Evolutionary conservation across 441 rosid species (phyloP).

Genomic region (Metrosideros polymorpha): DNA sequence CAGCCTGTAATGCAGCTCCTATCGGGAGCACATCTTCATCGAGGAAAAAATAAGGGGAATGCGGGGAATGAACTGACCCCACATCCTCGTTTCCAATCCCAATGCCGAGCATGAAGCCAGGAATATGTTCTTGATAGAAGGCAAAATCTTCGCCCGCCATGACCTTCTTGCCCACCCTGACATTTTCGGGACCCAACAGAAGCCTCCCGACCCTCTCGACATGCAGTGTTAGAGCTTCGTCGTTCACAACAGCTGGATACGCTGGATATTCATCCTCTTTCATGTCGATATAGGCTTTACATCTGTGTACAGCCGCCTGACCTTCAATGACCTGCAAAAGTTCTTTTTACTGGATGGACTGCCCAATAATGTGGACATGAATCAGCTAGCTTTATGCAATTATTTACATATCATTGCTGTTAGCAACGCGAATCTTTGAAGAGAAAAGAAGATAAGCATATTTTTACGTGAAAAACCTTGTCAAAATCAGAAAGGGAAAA

Average conservation of each 20-base stretch:
- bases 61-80: conserved; percentile 55
- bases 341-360: neutral
- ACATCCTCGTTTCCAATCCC: conserved; percentile 61
- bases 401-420: no score
- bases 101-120: conserved; percentile 55
- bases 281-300: conserved; percentile 37
- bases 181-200: conserved; percentile 53
- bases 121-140: conserved; percentile 63
- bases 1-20: conserved; percentile 62
- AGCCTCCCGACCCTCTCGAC: conserved; percentile 38
- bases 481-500: no score
- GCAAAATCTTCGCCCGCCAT: conserved; percentile 87
- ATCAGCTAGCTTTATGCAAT: neutral
- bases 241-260: conserved; percentile 61
- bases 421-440: no score
- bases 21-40: conserved; percentile 76
- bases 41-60: conserved; percentile 62
- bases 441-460: no score
- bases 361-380: neutral
- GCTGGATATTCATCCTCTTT: conserved; percentile 32
- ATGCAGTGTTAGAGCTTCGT: conserved; percentile 35
- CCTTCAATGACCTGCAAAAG: conserved; percentile 48
- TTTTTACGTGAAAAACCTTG: no score
- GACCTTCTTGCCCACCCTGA: conserved; percentile 27
- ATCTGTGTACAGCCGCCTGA: conserved; percentile 60